Percentiles rank a stretch among this genome's conserved stretches.
Conservation (phyloP, 805 yeast genomes). For the Saccharomyces jurei region DNA sequence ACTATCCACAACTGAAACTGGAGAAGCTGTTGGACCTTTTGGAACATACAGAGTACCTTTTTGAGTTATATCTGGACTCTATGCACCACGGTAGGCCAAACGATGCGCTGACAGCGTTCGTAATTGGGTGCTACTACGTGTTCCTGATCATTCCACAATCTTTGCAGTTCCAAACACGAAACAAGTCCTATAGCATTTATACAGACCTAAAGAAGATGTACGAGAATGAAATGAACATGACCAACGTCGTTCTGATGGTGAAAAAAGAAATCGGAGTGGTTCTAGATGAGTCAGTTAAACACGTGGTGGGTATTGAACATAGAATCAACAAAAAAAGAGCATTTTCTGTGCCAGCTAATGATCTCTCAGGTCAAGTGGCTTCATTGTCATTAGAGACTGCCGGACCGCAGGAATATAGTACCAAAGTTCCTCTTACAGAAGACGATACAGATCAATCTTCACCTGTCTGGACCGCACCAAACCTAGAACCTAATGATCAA, state of each 20-base stretch:
- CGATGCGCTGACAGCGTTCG: slow-evolving; percentile 29
- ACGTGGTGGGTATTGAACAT: slow-evolving; percentile 9
- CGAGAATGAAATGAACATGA: slow-evolving; percentile 33
- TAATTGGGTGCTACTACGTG: slow-evolving; percentile 33
- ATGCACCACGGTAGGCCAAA: slow-evolving; percentile 12
- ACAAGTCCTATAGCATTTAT: slow-evolving; percentile 34
- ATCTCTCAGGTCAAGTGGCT: slow-evolving; percentile 2
- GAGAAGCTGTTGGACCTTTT: slow-evolving; percentile 30
- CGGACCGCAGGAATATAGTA: background rate
- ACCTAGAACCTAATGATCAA: slow-evolving; percentile 34
- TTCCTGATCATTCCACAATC: slow-evolving; percentile 34
- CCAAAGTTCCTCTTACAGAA: slow-evolving; percentile 1
- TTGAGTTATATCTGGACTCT: slow-evolving; percentile 24
- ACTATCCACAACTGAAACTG: slow-evolving; percentile 23
- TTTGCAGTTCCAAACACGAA: slow-evolving; percentile 35
- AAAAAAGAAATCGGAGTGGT: slow-evolving; percentile 27
- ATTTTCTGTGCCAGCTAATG: slow-evolving; percentile 22
- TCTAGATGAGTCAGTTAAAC: slow-evolving; percentile 16
- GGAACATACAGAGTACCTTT: slow-evolving; percentile 27
- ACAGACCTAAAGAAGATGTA: slow-evolving; percentile 30
- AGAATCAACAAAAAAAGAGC: slow-evolving; percentile 24
- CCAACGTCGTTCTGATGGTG: slow-evolving; percentile 33
- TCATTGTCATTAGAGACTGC: slow-evolving; percentile 1
- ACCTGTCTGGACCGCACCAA: slow-evolving; percentile 34
- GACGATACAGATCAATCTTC: slow-evolving; percentile 22